Percentiles rank a stretch among this genome's conserved stretches.
phyloP scores from a whole-genome alignment of 805 yeast species.

The Ogataea angusta region DNA sequence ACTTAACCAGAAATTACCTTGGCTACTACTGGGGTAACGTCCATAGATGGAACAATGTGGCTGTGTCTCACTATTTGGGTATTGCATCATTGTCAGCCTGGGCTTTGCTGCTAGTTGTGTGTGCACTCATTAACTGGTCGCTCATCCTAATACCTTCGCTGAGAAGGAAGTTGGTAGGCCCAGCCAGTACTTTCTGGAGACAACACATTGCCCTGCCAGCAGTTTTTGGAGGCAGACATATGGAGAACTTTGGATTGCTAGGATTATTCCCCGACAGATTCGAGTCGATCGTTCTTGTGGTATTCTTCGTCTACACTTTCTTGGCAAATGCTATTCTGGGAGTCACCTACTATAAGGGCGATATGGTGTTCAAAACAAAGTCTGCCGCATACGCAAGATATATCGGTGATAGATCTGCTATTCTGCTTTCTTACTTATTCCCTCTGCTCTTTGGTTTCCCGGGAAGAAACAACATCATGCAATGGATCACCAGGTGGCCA shows the following conservation, averaged over 20 bases:
- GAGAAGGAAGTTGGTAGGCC: constrained; percentile 31
- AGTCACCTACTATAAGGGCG: constrained; percentile 20
- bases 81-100: constrained; percentile 47
- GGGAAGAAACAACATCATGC: constrained; percentile 59
- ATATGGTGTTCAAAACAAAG: constrained; percentile 18
- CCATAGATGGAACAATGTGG: constrained; percentile 34
- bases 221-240: constrained; percentile 20
- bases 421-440: constrained; percentile 42
- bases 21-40: constrained; percentile 25
- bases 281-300: constrained; percentile 42
- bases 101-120: constrained; percentile 41
- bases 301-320: constrained; percentile 34
- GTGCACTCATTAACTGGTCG: constrained; percentile 42
- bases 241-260: constrained; percentile 17
- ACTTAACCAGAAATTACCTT: constrained; percentile 22
- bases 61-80: constrained; percentile 45
- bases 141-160: constrained; percentile 38
- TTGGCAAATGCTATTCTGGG: constrained; percentile 25
- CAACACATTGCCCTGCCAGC: constrained; percentile 26
- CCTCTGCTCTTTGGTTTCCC: constrained; percentile 58
- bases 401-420: constrained; percentile 51
- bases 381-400: constrained; percentile 32
- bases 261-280: constrained; percentile 50
- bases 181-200: constrained; percentile 25
- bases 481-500: constrained; percentile 58